Evolutionary conservation across 169 alveolate species (phyloP).

Genomic region (Blepharisma undulans): DNA sequence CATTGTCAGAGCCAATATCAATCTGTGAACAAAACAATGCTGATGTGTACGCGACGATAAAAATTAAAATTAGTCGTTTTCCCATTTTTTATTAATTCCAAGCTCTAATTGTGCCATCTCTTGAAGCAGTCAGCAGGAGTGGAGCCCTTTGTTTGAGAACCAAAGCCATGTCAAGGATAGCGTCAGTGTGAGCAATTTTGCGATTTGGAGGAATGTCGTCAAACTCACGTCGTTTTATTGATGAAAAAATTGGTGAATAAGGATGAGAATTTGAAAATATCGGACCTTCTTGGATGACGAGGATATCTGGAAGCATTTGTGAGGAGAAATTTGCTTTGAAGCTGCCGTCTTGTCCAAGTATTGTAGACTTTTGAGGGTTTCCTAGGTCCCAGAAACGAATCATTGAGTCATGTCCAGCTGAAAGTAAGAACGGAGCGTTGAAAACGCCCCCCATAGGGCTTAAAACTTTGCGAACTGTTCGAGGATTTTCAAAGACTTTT

Average conservation of each 20-base stretch:
- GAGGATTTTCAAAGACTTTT: constrained; percentile 11
- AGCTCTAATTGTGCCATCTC: constrained; percentile 37
- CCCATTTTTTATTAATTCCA: constrained; percentile 30
- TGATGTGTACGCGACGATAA: not conserved
- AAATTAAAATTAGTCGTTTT: not conserved
- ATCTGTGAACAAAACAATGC: constrained; percentile 23
- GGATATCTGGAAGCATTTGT: constrained; percentile 14
- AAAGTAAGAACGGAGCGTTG: not conserved
- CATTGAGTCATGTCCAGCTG: constrained; percentile 20
- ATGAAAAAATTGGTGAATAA: not conserved
- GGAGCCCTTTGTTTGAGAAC: not conserved
- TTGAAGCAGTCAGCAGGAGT: not conserved
- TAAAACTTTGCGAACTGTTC: not conserved
- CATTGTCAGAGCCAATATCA: constrained; percentile 37
- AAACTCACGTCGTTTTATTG: constrained; percentile 20
- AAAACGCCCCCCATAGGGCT: not conserved
- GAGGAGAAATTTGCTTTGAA: not conserved
- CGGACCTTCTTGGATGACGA: not conserved
- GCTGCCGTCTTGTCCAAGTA: constrained; percentile 19
- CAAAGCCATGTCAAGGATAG: constrained; percentile 12
- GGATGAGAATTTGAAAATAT: not conserved
- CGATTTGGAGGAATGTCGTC: constrained; percentile 25
- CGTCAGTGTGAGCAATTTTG: constrained; percentile 22
- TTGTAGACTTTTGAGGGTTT: not conserved
- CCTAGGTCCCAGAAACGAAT: constrained; percentile 19